A percentile compares a stretch with the other conserved stretches of the same genome.
phyloP scores from a whole-genome alignment of 106 monocot species.

The Iris macrosiphon region DNA sequence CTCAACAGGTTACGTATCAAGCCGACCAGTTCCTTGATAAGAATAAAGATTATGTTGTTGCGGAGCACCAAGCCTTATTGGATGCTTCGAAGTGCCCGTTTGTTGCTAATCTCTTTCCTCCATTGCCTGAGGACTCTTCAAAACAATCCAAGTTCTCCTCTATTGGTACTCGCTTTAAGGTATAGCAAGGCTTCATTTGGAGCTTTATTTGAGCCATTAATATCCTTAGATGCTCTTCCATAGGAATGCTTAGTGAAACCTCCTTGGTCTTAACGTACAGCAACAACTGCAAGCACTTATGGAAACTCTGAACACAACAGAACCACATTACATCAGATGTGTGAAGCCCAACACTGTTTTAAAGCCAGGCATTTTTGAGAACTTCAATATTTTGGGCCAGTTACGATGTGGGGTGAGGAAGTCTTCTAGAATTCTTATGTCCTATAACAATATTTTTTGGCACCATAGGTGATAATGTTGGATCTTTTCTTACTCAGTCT shows the following conservation, averaged over 20 bases:
- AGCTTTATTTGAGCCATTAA: background rate
- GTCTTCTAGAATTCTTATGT: background rate
- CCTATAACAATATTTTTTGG: background rate
- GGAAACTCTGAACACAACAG: constrained; percentile 94
- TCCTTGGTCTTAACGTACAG: constrained; percentile 31
- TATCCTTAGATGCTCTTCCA: constrained; percentile 1
- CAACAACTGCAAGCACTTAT: constrained; percentile 98
- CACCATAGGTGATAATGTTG: background rate
- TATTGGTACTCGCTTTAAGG: constrained; percentile 96
- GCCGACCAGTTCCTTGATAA: constrained; percentile 93
- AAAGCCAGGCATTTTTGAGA: constrained; percentile 89
- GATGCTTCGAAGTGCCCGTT: constrained; percentile 64
- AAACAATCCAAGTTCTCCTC: constrained; percentile 95
- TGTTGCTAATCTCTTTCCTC: constrained; percentile 86
- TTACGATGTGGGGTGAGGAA: constrained; percentile 89
- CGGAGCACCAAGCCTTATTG: constrained; percentile 87
- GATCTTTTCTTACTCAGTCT: background rate
- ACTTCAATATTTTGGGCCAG: constrained; percentile 85
- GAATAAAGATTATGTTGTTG: constrained; percentile 98
- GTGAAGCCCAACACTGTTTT: constrained; percentile 88
- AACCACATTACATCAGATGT: constrained; percentile 98
- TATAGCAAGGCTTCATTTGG: too few relatives aligned
- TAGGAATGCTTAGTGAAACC: background rate
- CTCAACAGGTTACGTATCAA: constrained; percentile 81
- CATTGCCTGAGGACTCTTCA: constrained; percentile 78